These are phyloP conservation scores for Debaryomyces sp. DNA, from an alignment of 1,139 yeast genomes.

Conservation along the genomic window DNA sequence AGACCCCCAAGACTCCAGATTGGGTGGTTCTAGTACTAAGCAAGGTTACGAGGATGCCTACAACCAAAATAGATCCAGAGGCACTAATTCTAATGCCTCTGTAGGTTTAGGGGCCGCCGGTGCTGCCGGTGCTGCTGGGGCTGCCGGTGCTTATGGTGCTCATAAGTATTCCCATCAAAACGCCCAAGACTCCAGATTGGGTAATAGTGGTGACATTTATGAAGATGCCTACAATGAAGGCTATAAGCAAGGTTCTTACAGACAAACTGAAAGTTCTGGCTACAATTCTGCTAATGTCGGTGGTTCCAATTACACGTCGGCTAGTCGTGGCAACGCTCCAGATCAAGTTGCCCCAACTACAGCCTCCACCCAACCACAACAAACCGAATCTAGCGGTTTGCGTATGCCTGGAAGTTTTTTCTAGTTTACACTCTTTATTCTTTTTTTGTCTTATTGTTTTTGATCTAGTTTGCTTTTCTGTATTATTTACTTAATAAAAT, in stretches of 20 bases:
- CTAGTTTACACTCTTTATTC: neutral
- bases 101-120: constrained; percentile 10
- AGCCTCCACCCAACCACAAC: neutral
- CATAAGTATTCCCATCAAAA: neutral
- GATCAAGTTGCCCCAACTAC: neutral
- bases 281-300: neutral
- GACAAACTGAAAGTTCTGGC: neutral
- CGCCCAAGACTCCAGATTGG: neutral
- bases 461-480: constrained; percentile 1
- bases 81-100: constrained; percentile 1
- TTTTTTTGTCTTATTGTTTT: neutral
- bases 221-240: neutral
- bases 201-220: neutral
- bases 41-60: neutral
- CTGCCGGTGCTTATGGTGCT: constrained; percentile 12
- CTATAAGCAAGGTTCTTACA: neutral
- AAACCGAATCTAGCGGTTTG: neutral
- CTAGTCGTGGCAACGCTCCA: neutral
- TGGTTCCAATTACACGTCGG: neutral
- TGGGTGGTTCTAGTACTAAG: neutral
- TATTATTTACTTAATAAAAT: constrained; percentile 2
- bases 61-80: constrained; percentile 5
- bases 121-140: constrained; percentile 9
- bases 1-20: neutral
- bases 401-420: constrained; percentile 3